Conservation (phyloP, 1,284 basidiomycete species). For the Mycena citricolor region DNA sequence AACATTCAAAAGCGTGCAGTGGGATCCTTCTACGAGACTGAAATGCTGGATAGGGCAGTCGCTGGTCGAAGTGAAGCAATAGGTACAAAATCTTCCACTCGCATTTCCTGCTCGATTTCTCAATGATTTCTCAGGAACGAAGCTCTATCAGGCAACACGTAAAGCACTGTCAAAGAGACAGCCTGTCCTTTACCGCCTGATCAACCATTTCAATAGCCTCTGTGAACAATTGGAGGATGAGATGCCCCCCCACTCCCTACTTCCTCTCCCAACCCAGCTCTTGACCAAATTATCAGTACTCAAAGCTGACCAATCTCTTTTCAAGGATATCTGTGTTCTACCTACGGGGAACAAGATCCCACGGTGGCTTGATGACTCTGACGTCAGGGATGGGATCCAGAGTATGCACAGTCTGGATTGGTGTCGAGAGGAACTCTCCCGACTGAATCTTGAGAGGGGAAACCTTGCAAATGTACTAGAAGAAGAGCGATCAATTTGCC, state of each 20-base stretch:
- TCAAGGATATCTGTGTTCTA: slow-evolving; percentile 42
- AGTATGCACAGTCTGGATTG: slow-evolving; percentile 30
- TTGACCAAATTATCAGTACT: slow-evolving; percentile 29
- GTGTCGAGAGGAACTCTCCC: slow-evolving; percentile 29
- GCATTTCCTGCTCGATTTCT: slow-evolving; percentile 14
- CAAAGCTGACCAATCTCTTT: slow-evolving; percentile 29
- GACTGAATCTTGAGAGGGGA: slow-evolving; percentile 26
- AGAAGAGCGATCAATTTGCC: no score
- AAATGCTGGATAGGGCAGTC: slow-evolving; percentile 35
- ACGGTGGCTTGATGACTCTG: slow-evolving; percentile 35
- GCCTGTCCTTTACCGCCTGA: slow-evolving; percentile 32
- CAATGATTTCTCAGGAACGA: slow-evolving; percentile 32
- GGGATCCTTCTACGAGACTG: slow-evolving; percentile 40
- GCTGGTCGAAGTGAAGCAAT: slow-evolving; percentile 33
- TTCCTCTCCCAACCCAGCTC: slow-evolving; percentile 31
- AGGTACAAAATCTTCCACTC: slow-evolving; percentile 29
- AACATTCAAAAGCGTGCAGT: slow-evolving; percentile 37
- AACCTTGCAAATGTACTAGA: slow-evolving; percentile 28
- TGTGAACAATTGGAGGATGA: slow-evolving; percentile 30
- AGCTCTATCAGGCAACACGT: slow-evolving; percentile 37
- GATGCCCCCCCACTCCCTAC: slow-evolving; percentile 29
- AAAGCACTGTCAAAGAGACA: slow-evolving; percentile 34
- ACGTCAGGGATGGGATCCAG: slow-evolving; percentile 32
- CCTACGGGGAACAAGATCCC: slow-evolving; percentile 24
- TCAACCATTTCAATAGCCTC: slow-evolving; percentile 38